Percentiles rank a stretch among this genome's conserved stretches.
Evolutionary conservation across 2,329 filamentous ascomycete genomes (phyloP).

Genomic region (Diplodia intermedia): DNA sequence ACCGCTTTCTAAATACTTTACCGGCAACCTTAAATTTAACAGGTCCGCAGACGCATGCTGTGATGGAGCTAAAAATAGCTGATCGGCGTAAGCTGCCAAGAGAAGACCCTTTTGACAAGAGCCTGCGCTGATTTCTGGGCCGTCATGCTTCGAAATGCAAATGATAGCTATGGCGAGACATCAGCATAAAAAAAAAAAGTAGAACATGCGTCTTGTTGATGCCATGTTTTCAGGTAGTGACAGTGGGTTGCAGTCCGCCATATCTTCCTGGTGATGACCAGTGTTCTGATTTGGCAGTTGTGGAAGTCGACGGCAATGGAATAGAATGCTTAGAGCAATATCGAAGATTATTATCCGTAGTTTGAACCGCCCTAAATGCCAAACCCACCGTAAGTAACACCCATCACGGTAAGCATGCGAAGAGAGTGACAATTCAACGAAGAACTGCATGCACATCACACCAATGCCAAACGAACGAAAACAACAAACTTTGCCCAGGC

Average conservation of each 20-base stretch:
- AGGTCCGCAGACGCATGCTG: neutral
- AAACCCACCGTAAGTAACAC: too few relatives aligned
- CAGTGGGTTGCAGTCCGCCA: constrained; percentile 5
- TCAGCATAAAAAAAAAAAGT: too few relatives aligned
- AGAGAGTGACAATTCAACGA: too few relatives aligned
- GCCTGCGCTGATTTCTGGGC: neutral
- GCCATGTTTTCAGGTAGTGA: too few relatives aligned
- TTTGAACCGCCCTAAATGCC: too few relatives aligned
- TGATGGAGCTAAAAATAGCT: neutral
- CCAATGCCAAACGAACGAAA: too few relatives aligned
- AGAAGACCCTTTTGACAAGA: neutral
- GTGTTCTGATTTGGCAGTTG: neutral
- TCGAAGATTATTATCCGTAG: too few relatives aligned
- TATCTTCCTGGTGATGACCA: neutral
- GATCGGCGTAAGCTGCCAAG: constrained; percentile 17
- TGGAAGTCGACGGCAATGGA: neutral
- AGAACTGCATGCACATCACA: too few relatives aligned
- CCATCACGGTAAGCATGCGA: too few relatives aligned
- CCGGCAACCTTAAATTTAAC: neutral
- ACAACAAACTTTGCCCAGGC: too few relatives aligned
- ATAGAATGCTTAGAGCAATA: neutral
- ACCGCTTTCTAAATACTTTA: neutral
- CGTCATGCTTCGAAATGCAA: neutral
- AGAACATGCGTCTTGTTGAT: too few relatives aligned
- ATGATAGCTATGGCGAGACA: neutral